Evolutionary conservation across 2,329 filamentous ascomycete genomes (phyloP).

Genomic region (Ciborinia camelliae): DNA sequence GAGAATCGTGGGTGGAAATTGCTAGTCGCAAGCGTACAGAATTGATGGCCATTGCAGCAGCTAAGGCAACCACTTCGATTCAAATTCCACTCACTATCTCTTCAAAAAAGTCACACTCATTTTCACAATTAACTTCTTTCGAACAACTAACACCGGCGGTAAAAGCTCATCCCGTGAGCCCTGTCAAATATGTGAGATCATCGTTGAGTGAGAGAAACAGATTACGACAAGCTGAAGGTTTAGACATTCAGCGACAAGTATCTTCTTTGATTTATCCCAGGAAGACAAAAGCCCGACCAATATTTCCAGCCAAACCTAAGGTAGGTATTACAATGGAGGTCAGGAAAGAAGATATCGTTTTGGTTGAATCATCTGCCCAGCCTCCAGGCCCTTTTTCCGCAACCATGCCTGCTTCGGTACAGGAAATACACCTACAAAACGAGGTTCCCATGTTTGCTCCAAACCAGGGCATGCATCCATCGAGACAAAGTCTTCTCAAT

Average conservation of each 20-base stretch:
- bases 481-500: not conserved
- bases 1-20: slow-evolving; percentile 8
- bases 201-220: not conserved
- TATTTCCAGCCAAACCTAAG: not conserved
- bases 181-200: not conserved
- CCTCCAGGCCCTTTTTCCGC: not conserved
- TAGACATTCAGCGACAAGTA: slow-evolving; percentile 8
- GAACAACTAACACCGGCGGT: not conserved
- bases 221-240: not conserved
- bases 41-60: not conserved
- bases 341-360: not conserved
- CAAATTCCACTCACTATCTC: not conserved
- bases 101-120: not conserved
- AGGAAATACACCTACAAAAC: not conserved
- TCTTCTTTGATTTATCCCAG: not conserved
- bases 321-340: not conserved
- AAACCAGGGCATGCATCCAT: not conserved
- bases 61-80: not conserved
- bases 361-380: not conserved
- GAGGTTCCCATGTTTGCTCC: not conserved
- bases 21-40: slow-evolving; percentile 8
- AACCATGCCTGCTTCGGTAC: not conserved
- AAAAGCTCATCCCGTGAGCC: too few relatives aligned
- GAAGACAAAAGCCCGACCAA: not conserved
- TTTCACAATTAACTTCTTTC: not conserved